Conservation (phyloP, 345 rosid genomes). For the thale cress (Arabidopsis thaliana) region TAIR10.1 NC_003070.9:4517501-4518000, state of each 20-base stretch:
- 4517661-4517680: slow-evolving; percentile 66
- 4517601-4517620: slow-evolving; percentile 56
- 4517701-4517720: slow-evolving; percentile 57
- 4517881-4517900: slow-evolving; percentile 59
- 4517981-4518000: slow-evolving; percentile 59
- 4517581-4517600: slow-evolving; percentile 71
- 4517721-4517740: slow-evolving; percentile 70
- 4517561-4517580: slow-evolving; percentile 60
- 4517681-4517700: slow-evolving; percentile 55
- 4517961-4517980: slow-evolving; percentile 59
- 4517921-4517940: slow-evolving; percentile 67
- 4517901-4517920: slow-evolving; percentile 56
- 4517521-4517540: slow-evolving; percentile 12
- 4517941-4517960: slow-evolving; percentile 60
- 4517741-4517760: slow-evolving; percentile 69
- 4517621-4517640: slow-evolving; percentile 64
- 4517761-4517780: slow-evolving; percentile 64
- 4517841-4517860: slow-evolving; percentile 64
- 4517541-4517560: neutral
- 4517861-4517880: slow-evolving; percentile 61
- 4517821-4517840: slow-evolving; percentile 67
- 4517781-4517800: slow-evolving; percentile 80
- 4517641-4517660: slow-evolving; percentile 65
- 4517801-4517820: slow-evolving; percentile 70
- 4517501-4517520: neutral